Evolutionary conservation across 768 basidiomycete genomes (phyloP), one percentile per base, ranked within the genome.

Genomic region (Hypsizygus marmoreus): DNA sequence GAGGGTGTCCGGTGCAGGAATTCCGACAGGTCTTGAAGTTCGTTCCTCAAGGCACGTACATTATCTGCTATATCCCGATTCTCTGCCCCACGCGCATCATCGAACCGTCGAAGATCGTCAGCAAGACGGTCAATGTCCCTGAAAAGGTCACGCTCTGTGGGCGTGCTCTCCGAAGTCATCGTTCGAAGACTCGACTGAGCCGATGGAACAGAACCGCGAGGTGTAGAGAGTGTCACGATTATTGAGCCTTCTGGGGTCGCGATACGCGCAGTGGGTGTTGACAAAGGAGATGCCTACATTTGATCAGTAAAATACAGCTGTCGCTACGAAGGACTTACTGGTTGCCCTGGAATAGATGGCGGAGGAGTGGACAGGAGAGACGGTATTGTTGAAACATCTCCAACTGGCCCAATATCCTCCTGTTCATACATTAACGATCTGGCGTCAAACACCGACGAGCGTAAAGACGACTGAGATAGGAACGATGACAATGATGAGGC

Each of bases 11-110:
- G 73, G 46, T 74, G 80, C 13, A 86, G 63, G 49, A 73, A 77
- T 22, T 79, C 69, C 0, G 82, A 77, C 9, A 94, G 71, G 34
- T 83, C 80, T 10, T 72, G 73, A 2, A 95, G 68, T 52, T 88
- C 83, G 28, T 84, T 73, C 46, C 86, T 78, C 29, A 97, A 79
- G 0, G 81, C 77, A 40, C 78, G 77, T 4, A 95, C 72, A 57
- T 87, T 83, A 35, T 80, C 81, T 0, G 76, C 73, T 6, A 94
- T 59, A 12, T 84, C 83, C 20, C 78, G 72, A 23, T 74, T 78
- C 53, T 94, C 88, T 2, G 78, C 71, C 0, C 80, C 83, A 42
- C 87, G 70, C 13, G 72, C 68, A 24, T 76, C 69, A 54, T 91
- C 82, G 44, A 73, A 74, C 2, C 64, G 59, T 7, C 69, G 70